These are phyloP conservation scores for Trichoderma koningii DNA, from an alignment of 2,329 filamentous ascomycete genomes.

Conservation along the genomic window DNA sequence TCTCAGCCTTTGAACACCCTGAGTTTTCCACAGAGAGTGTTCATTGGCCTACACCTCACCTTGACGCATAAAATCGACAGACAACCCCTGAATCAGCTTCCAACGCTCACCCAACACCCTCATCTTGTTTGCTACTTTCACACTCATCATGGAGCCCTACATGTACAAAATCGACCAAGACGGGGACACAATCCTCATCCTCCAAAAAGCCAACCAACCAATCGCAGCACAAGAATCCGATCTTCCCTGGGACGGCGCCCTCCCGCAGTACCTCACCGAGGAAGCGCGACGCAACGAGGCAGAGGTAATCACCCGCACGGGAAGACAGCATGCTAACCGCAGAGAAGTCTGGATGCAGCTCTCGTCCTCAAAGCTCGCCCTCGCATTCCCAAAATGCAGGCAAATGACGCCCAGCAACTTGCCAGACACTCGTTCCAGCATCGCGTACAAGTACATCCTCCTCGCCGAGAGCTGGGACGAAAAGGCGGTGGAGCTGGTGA, in stretches of 20 bases:
- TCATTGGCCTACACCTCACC: background rate
- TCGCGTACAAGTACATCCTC: conserved; percentile 19
- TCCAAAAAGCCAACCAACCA: background rate
- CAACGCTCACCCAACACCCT: background rate
- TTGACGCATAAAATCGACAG: background rate
- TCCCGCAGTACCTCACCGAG: background rate
- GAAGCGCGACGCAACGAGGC: background rate
- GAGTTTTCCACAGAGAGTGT: background rate
- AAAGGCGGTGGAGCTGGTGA: conserved; percentile 44
- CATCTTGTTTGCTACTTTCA: background rate
- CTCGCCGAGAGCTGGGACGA: conserved; percentile 35
- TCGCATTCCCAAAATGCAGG: conserved; percentile 35
- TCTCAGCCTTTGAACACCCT: background rate
- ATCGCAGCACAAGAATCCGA: background rate
- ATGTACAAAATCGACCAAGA: background rate
- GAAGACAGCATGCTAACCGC: background rate
- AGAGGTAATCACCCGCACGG: background rate
- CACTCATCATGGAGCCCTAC: background rate
- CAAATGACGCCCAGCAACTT: conserved; percentile 25
- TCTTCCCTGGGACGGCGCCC: background rate
- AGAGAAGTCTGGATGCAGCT: conserved; percentile 28
- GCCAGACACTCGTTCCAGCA: conserved; percentile 11
- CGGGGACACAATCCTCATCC: conserved; percentile 20
- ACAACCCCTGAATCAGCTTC: background rate
- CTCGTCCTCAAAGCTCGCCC: conserved; percentile 41